phyloP scores from a whole-genome alignment of 2,329 filamentous ascomycete genomes.

The Cercospora janseana region DNA sequence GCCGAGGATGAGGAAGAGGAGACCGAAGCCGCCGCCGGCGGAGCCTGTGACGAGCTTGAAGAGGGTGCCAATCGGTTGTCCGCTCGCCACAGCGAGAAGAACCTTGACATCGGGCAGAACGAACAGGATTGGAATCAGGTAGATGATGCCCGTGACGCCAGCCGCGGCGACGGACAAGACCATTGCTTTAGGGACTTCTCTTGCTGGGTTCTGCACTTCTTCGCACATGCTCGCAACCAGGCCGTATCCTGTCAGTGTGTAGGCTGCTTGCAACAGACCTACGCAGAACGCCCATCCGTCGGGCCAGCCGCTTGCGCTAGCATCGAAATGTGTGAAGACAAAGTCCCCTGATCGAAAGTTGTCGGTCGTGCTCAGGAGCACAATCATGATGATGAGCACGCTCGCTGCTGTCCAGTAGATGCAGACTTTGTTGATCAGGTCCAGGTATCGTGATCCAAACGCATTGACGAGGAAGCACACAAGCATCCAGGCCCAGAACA shows the following conservation, averaged over 20 bases:
- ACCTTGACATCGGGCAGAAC: constrained; percentile 66
- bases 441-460: constrained; percentile 61
- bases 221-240: constrained; percentile 73
- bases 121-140: constrained; percentile 72
- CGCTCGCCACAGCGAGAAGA: constrained; percentile 65
- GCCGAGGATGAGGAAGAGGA: constrained; percentile 72
- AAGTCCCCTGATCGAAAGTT: constrained; percentile 58
- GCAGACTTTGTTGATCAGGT: constrained; percentile 69
- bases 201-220: constrained; percentile 66
- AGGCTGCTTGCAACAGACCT: constrained; percentile 64
- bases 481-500: constrained; percentile 70
- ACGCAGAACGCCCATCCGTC: constrained; percentile 71
- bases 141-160: constrained; percentile 64
- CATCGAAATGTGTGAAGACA: constrained; percentile 68
- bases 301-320: constrained; percentile 64
- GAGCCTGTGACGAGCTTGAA: constrained; percentile 76
- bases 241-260: constrained; percentile 64
- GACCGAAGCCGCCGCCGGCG: constrained; percentile 68
- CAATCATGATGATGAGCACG: constrained; percentile 67
- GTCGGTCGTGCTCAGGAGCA: constrained; percentile 61
- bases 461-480: constrained; percentile 64
- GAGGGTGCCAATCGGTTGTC: constrained; percentile 71
- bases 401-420: constrained; percentile 69
- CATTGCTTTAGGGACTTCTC: constrained; percentile 69
- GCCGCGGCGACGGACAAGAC: constrained; percentile 67